Percentiles rank a stretch among this genome's conserved stretches.
phyloP scores from a whole-genome alignment of 768 basidiomycete species.

The Boletellus emodensis region DNA sequence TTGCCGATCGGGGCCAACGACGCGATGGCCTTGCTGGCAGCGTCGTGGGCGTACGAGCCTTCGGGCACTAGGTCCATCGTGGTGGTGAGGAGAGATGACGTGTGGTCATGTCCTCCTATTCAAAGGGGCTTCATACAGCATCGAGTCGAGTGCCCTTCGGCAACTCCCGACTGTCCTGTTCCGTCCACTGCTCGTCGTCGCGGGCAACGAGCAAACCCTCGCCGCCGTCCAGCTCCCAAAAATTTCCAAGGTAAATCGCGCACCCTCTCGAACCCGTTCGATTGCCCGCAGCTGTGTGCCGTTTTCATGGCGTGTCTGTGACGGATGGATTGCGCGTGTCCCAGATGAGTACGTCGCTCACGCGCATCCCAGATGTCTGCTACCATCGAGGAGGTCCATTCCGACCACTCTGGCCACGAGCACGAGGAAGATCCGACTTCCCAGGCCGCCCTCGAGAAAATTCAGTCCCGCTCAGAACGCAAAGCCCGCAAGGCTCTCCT shows the following conservation, averaged over 20 bases:
- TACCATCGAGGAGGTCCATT: slow-evolving; percentile 73
- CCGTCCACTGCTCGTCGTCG: slow-evolving; percentile 27
- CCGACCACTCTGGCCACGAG: slow-evolving; percentile 75
- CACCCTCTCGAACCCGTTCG: not conserved
- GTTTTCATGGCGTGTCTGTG: not conserved
- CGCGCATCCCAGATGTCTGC: slow-evolving; percentile 57
- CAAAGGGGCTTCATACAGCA: not conserved
- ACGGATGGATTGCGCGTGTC: slow-evolving; percentile 28
- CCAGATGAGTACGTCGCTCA: slow-evolving; percentile 33
- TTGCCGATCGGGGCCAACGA: slow-evolving; percentile 35
- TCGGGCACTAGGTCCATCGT: slow-evolving; percentile 27
- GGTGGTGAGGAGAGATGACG: not conserved
- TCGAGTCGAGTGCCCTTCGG: slow-evolving; percentile 17
- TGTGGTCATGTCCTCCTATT: slow-evolving; percentile 8
- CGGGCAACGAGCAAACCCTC: slow-evolving; percentile 33
- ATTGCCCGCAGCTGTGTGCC: not conserved
- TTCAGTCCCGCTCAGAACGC: slow-evolving; percentile 91
- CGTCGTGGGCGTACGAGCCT: slow-evolving; percentile 20
- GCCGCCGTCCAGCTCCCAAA: slow-evolving; percentile 7
- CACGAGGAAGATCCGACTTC: slow-evolving; percentile 82
- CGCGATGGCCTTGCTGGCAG: slow-evolving; percentile 26
- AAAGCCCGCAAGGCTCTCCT: slow-evolving; percentile 94
- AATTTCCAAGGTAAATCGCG: slow-evolving; percentile 20
- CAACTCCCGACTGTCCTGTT: slow-evolving; percentile 21
- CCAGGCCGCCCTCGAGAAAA: slow-evolving; percentile 82